Base-by-base conservation (phyloP, 2,329 filamentous ascomycete genomes). In the Scorias spongiosa region DNA sequence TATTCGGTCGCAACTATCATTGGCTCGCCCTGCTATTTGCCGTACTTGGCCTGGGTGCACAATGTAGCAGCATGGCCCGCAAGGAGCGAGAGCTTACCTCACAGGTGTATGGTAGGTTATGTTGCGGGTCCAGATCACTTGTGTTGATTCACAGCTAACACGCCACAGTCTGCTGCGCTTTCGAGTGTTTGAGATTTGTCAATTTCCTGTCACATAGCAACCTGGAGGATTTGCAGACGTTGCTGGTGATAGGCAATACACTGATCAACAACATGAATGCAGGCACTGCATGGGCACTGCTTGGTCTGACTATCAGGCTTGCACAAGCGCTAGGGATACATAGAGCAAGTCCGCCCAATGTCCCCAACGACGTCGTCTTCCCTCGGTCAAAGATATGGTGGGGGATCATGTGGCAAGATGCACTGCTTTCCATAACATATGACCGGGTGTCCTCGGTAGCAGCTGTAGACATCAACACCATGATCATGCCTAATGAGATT, bases 381-480 rank as follows among this genome's bases (percentile, higher is more conserved):
- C 65, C 46, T 29, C 51, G 56, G 17, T 55, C 55, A 3, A 54
- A 53, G 39, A 46, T 57, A 11, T 70, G 68, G 68, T 80, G 76
- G 76, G 74, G 74, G 2, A 67, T 79, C 49, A 67, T 78, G 29
- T 80, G 76, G 76, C 76, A 79, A 54, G 76, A 80, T 51, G 77
- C 73, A 44, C 65, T 79, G 40, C 68, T 80, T 18, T 78, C 75
- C 8, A 70, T 80, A 29, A 78, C 75, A 2, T 80, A 78, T 52
- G 76, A 80, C 51, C 63, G 76, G 32, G 69, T 68, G 1, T 74
- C 73, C 2, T 72, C 71, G 11, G 70, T 65, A 20, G 72, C 72
- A 5, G 70, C 74, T n/a, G 63, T 67, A 42, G 68, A 70, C 46
- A 66, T 67, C 1, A 66, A 69, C 39, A 68, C 71, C 29, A 60